These are phyloP conservation scores for Saccharomyces cerevisiae DNA, from an alignment of 805 yeast genomes.

Conservation along the genomic window DNA sequence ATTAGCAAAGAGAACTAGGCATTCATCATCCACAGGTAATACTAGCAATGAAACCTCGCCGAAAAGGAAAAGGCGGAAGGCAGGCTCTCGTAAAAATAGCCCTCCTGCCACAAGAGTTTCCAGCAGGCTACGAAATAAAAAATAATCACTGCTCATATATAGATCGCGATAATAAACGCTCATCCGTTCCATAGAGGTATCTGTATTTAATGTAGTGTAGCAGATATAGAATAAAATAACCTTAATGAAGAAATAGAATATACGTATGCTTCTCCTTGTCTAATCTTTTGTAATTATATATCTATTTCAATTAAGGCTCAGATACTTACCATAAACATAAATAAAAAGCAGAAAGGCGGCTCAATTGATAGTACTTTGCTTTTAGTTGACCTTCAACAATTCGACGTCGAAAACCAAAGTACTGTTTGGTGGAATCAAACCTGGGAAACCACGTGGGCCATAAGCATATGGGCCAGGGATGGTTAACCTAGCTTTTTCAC, in stretches of 20 bases:
- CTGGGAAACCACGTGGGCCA: conserved; percentile 93
- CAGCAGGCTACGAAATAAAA: conserved; percentile 24
- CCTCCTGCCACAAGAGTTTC: conserved; percentile 20
- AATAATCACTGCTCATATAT: conserved; percentile 6
- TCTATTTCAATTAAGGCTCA: not conserved
- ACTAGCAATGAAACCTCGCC: conserved; percentile 13
- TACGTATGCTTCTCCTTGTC: not conserved
- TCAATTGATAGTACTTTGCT: not conserved
- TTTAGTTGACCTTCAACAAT: conserved; percentile 41
- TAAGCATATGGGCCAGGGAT: conserved; percentile 92
- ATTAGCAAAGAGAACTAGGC: conserved; percentile 22
- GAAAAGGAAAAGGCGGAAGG: conserved; percentile 13
- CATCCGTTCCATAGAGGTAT: not conserved
- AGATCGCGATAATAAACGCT: not conserved
- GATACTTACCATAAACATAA: not conserved
- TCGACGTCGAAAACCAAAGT: conserved; percentile 84
- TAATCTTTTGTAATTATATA: not conserved
- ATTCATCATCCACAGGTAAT: conserved; percentile 7
- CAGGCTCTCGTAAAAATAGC: conserved; percentile 1
- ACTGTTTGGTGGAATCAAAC: conserved; percentile 93
- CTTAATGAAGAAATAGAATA: not conserved
- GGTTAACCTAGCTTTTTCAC: conserved; percentile 86
- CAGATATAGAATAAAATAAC: not conserved
- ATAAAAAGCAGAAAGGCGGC: not conserved
- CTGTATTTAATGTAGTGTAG: not conserved